Percentiles rank a stretch among this genome's conserved stretches.
Evolutionary conservation across 257 asterid species (phyloP).

Genomic region (Ilex aquifolium): DNA sequence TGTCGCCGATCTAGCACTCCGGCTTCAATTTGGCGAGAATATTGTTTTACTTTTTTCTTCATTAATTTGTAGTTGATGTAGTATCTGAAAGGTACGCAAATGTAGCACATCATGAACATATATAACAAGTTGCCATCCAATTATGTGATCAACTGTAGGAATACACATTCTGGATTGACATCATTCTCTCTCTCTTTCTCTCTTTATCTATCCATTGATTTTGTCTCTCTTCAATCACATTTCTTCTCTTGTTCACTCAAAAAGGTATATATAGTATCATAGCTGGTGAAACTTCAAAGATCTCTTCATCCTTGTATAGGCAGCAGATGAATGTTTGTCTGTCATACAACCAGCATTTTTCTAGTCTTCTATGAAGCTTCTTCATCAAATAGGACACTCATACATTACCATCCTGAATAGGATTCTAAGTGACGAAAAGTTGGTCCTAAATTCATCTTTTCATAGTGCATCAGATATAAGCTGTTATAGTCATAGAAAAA

Average conservation of each 20-base stretch:
- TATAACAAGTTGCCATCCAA: neutral
- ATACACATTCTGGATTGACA: neutral
- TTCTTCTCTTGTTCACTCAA: neutral
- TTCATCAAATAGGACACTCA: no score
- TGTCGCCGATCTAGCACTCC: constrained; percentile 63
- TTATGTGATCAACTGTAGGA: neutral
- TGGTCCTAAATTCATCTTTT: no score
- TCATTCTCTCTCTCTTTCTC: neutral
- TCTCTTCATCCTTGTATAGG: neutral
- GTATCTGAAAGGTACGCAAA: constrained; percentile 47
- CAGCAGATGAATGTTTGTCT: neutral
- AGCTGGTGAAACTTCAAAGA: neutral
- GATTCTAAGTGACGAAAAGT: no score
- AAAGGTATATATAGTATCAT: neutral
- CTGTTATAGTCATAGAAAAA: no score
- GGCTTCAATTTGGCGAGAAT: constrained; percentile 58
- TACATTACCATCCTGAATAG: no score
- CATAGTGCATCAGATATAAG: no score
- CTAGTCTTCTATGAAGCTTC: neutral
- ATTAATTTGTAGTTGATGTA: constrained; percentile 94
- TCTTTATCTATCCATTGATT: neutral
- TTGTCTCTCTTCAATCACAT: neutral
- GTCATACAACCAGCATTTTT: neutral
- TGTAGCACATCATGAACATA: constrained; percentile 5
- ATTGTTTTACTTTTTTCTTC: constrained; percentile 89